Base-by-base conservation (phyloP, 768 basidiomycete genomes). In the Termitomyces sp. region DNA sequence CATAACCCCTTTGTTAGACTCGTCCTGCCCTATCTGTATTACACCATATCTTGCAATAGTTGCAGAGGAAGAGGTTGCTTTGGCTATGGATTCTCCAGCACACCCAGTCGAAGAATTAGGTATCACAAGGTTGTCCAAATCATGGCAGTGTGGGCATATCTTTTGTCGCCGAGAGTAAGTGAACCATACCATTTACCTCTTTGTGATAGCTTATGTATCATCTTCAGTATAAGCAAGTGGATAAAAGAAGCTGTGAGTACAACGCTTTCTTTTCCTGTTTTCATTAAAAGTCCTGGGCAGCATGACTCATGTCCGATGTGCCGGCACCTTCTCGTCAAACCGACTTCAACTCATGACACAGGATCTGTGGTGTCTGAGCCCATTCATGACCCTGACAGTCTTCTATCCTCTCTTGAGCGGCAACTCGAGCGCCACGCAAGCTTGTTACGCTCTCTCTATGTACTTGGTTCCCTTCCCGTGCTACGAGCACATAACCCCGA, bases 121-220 rank as follows among this genome's bases (percentile, higher is more conserved):
- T 3, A 83, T 92, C 22, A 89, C 89, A 22, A 81, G 76, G 63
- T 72, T 93, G 8, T 69, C 74, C 57, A 67, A 79, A 65, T 58
- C 78, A 64, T 72, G 78, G 76, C 79, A 81, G 60, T 83, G 85
- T 62, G 79, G 83, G 4, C 91, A 93, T 67, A 64, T 88, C n/a
- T 93, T 92, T 66, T 93, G 91, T 69, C 80, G 88, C 64, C 84
- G 83, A 75, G 91, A 93, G 91, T 92, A 73, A 73, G 68, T 66
- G 20, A 30, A 22, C 6, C 20, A 6, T 4, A 37, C 9, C 2
- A 6, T 9, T 20, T 22, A 1, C 6, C 33, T 20, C 18, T 20
- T 11, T 27, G 7, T 24, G 9, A 55, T 36, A 27, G 11, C 33
- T 42, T 22, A 41, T 57, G 34, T 30, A 58, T 57, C 61, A 57